A percentile compares a stretch with the other conserved stretches of the same genome.
These are phyloP conservation scores for Pichia thaimueangensis DNA, from an alignment of 805 yeast species.

Conservation along the genomic window DNA sequence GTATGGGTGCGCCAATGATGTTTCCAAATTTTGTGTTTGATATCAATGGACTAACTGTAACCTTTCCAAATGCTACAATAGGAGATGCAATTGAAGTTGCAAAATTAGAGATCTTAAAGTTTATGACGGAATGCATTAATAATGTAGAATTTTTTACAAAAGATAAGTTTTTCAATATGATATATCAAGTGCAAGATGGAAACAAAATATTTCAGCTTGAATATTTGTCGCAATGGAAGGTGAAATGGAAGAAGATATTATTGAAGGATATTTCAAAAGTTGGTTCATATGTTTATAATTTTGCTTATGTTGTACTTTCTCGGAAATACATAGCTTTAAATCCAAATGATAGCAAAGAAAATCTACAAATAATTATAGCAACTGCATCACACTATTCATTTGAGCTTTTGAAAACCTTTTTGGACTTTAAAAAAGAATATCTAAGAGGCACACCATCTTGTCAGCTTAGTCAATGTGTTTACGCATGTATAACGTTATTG, in stretches of 20 bases:
- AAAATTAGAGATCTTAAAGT: conserved; percentile 37
- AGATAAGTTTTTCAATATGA: conserved; percentile 3
- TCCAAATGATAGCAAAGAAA: neutral
- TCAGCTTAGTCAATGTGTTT: conserved; percentile 46
- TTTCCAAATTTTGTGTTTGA: conserved; percentile 33
- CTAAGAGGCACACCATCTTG: conserved; percentile 52
- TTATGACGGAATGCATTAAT: conserved; percentile 17
- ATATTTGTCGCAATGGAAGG: conserved; percentile 40
- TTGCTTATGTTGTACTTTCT: conserved; percentile 37
- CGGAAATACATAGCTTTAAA: conserved; percentile 28
- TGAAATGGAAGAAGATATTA: conserved; percentile 39
- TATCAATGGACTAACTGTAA: conserved; percentile 37
- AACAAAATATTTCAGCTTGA: conserved; percentile 23
- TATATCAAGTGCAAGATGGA: neutral
- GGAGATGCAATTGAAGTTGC: conserved; percentile 52
- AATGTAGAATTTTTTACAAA: conserved; percentile 4
- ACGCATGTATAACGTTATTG: conserved; percentile 47
- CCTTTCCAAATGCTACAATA: conserved; percentile 43
- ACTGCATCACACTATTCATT: conserved; percentile 42
- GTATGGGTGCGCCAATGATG: conserved; percentile 41
- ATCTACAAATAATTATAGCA: conserved; percentile 12
- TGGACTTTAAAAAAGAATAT: conserved; percentile 38
- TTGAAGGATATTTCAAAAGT: conserved; percentile 44
- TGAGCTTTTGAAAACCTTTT: conserved; percentile 38
- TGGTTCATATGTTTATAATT: conserved; percentile 42